Conservation (phyloP, 768 basidiomycete genomes). For the Fibroporia radiculosa region DNA sequence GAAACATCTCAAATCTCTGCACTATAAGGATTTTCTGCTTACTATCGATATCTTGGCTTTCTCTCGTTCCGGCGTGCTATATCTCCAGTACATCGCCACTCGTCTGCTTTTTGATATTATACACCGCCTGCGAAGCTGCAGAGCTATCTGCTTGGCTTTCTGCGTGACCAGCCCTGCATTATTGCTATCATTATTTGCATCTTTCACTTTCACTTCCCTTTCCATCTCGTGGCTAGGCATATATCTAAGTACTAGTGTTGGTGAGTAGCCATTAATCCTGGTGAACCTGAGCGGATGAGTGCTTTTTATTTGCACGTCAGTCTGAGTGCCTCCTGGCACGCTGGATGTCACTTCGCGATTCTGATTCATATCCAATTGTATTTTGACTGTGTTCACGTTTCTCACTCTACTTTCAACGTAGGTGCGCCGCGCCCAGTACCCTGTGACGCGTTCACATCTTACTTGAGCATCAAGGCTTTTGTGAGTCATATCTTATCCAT, state of each 20-base stretch:
- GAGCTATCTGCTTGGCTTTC: background rate
- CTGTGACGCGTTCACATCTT: too few species aligned
- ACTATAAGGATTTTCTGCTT: too few species aligned
- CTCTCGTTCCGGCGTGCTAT: too few species aligned
- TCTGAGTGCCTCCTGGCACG: constrained; percentile 24
- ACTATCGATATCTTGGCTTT: too few species aligned
- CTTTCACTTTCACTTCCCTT: background rate
- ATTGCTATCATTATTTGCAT: constrained; percentile 3
- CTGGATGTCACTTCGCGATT: constrained; percentile 12
- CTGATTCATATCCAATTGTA: constrained; percentile 5
- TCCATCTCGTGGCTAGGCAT: background rate
- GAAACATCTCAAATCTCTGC: too few species aligned
- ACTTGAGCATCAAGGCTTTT: too few species aligned
- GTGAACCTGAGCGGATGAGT: constrained; percentile 3
- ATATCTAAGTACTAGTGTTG: background rate
- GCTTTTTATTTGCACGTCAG: constrained; percentile 38
- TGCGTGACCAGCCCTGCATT: background rate
- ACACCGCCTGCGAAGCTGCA: background rate
- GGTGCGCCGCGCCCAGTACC: too few species aligned
- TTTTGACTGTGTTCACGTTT: background rate
- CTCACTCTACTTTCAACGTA: too few species aligned
- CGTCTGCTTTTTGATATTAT: background rate
- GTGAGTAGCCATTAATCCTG: background rate
- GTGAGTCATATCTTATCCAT: too few species aligned
- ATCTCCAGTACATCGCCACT: background rate